These are phyloP conservation scores for Simplicillium sp. DNA, from an alignment of 2,329 filamentous ascomycete species.

Conservation along the genomic window DNA sequence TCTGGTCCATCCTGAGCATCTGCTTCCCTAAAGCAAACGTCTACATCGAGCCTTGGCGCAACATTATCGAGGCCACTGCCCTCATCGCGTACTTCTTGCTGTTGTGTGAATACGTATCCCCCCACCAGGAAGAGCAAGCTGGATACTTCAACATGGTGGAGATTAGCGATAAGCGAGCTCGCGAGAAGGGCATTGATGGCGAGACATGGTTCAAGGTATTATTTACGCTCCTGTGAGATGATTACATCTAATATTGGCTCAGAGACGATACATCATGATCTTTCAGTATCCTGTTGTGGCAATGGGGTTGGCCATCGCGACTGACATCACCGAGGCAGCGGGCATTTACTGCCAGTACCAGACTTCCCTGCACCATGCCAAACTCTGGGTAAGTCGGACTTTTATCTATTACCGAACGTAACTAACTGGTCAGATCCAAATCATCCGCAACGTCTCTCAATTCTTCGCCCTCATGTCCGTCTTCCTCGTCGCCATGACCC, in stretches of 20 bases:
- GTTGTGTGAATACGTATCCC: constrained; percentile 29
- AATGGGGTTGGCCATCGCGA: constrained; percentile 29
- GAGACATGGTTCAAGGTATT: constrained; percentile 22
- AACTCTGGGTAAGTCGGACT: constrained; percentile 16
- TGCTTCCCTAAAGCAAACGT: constrained; percentile 24
- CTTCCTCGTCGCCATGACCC: constrained; percentile 10
- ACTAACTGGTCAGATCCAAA: neutral
- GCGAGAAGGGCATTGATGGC: constrained; percentile 14
- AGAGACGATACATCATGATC: constrained; percentile 22
- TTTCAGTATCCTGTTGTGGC: constrained; percentile 29
- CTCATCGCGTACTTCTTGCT: constrained; percentile 34
- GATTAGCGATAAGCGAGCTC: constrained; percentile 16
- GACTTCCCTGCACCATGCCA: constrained; percentile 16
- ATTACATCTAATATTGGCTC: neutral
- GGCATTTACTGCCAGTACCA: constrained; percentile 20
- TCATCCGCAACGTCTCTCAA: constrained; percentile 14
- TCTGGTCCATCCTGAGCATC: constrained; percentile 27
- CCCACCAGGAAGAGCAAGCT: constrained; percentile 20
- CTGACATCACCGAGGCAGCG: constrained; percentile 17
- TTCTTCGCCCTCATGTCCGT: constrained; percentile 13
- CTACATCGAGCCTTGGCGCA: constrained; percentile 28
- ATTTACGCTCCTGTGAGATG: constrained; percentile 2
- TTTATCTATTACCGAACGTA: no score
- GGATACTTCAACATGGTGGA: constrained; percentile 25
- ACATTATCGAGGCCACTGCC: constrained; percentile 27